phyloP scores from a whole-genome alignment of 176 grass and related monocot species.

The Cenchrus fungigraminus region DNA sequence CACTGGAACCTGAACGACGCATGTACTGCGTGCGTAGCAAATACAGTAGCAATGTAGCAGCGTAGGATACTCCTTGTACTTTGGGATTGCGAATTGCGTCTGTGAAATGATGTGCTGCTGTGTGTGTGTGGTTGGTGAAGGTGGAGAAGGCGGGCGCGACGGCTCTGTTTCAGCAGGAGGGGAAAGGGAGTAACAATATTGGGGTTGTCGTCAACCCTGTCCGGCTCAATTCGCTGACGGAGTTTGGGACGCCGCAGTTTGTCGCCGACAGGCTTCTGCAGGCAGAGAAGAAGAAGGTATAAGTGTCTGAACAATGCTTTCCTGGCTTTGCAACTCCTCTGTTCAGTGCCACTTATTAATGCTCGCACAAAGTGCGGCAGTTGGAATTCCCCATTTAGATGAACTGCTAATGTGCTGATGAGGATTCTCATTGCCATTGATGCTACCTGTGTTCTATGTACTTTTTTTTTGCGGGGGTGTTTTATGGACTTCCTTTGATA shows the following conservation, averaged over 20 bases:
- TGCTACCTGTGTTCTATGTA: background rate
- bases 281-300: conserved; percentile 92
- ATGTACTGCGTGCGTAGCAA: too few species aligned
- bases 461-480: background rate
- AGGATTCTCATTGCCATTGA: background rate
- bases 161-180: conserved; percentile 69
- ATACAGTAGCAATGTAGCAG: background rate
- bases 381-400: background rate
- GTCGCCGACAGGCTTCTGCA: conserved; percentile 85
- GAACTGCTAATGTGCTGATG: background rate
- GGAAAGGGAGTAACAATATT: conserved; percentile 82
- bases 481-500: background rate
- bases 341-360: background rate
- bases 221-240: conserved; percentile 71
- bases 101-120: background rate
- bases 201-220: conserved; percentile 87
- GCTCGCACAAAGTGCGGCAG: background rate
- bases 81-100: background rate
- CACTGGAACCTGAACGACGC: background rate
- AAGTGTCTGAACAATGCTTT: background rate
- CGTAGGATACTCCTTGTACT: background rate
- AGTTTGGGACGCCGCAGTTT: conserved; percentile 87
- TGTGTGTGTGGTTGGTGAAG: conserved; percentile 51
- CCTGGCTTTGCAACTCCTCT: background rate
- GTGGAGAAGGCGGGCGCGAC: conserved; percentile 91